A percentile compares a stretch with the other conserved stretches of the same genome.
Conservation (phyloP, 2,329 filamentous ascomycete genomes). For the Gyromitra esculenta region DNA sequence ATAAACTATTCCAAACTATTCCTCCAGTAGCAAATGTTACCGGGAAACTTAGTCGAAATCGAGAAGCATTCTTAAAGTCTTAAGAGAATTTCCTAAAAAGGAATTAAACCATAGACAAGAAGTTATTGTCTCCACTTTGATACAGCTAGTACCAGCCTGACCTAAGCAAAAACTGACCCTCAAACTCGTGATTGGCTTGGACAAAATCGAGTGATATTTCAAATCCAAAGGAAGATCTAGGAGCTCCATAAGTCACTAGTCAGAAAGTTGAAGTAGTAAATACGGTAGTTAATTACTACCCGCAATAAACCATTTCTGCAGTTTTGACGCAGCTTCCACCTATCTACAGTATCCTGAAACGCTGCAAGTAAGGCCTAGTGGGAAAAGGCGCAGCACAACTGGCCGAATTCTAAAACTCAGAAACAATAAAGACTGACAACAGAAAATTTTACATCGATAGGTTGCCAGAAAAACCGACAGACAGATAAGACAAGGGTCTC, state of each 20-base stretch:
- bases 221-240: neutral
- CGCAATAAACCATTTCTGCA: neutral
- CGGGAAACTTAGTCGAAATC: neutral
- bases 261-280: neutral
- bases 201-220: neutral
- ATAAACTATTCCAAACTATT: neutral
- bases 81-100: neutral
- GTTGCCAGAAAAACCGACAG: neutral
- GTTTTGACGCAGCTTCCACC: neutral
- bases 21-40: neutral
- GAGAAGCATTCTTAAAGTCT: neutral
- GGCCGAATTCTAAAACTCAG: neutral
- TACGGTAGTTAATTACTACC: neutral
- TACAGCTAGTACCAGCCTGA: too few species aligned
- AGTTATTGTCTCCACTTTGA: neutral
- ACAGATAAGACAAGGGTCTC: neutral
- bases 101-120: neutral
- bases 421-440: neutral
- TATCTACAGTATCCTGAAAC: slow-evolving; percentile 1
- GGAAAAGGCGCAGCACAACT: slow-evolving; percentile 24
- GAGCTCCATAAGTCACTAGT: neutral
- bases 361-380: neutral
- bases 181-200: neutral
- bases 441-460: neutral
- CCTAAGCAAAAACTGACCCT: neutral